Evolutionary conservation across 305 asterid species (phyloP), one percentile per base, ranked within the genome.

Genomic region (Lippia alba): DNA sequence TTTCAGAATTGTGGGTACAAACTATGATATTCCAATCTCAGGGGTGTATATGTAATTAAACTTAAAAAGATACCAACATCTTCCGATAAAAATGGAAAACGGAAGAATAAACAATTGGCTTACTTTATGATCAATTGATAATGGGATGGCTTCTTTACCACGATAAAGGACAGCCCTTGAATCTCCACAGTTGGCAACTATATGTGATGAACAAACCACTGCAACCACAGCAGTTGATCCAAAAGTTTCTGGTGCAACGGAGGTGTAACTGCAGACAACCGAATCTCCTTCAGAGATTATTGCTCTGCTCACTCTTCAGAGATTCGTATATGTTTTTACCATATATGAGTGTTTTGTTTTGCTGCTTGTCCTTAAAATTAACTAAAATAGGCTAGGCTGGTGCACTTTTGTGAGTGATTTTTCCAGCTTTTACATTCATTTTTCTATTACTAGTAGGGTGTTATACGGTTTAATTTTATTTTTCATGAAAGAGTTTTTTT

Each of bases 151-250:
- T 82, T 92, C 97, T 82, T 87, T 92, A 74, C 98, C 96, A 50
- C 97, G 98, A 61, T 81, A 92, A 63, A 92, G 91, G 61, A 92
- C 96, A 55, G 96, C 98, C 79, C 96, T 79, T 1, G 98, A 92
- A 80, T 90, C 96, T 73, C 97, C 97, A 17, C 96, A 90, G 66
- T 92, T 92, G 45, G 94, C 89, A 67, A 90, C 98, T 76, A 92
- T 67, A 36, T 92, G 96, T 67, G 98, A 92, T 12, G 98, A 86
- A 70, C 90, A 88, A 48, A 92, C 76, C 48, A 90, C 85, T 2
- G 91, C 96, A 79, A 88, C 91, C 58, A 92, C 94, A 3, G 97
- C 98, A n/a, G n/a, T n/a, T n/a, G n/a, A n/a, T n/a, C n/a, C n/a
- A n/a, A n/a, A n/a, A n/a, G n/a, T n/a, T n/a, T 90, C 97, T 0